phyloP scores from a whole-genome alignment of 208 protist genomes.

The Crithidia expoeki region DNA sequence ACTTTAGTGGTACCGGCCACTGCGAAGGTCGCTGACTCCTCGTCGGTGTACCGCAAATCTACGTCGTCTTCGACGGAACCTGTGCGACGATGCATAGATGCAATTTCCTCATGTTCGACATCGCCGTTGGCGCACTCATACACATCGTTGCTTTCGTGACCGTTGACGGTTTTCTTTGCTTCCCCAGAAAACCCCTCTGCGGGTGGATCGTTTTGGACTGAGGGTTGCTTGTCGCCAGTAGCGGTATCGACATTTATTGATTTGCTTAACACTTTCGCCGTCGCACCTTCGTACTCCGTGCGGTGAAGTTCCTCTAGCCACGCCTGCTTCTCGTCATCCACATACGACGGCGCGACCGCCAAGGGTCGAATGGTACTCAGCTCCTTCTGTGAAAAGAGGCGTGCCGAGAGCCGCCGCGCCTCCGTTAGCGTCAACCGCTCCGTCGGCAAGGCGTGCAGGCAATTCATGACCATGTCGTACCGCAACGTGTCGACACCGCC shows the following conservation, averaged over 20 bases:
- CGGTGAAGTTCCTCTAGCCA: conserved; percentile 42
- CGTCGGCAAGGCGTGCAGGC: conserved; percentile 76
- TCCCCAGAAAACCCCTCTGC: no score
- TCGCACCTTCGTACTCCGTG: conserved; percentile 10
- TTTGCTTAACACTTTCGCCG: background rate
- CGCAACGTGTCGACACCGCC: conserved; percentile 87
- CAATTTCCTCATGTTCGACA: background rate
- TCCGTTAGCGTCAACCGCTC: conserved; percentile 84
- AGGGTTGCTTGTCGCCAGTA: background rate
- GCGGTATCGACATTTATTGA: background rate
- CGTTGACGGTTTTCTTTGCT: no score
- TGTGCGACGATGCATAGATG: background rate
- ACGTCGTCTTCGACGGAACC: background rate
- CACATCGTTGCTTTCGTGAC: no score
- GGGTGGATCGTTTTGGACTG: no score
- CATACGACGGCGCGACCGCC: conserved; percentile 60
- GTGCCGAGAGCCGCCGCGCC: conserved; percentile 71
- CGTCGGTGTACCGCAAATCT: conserved; percentile 16
- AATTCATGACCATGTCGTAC: conserved; percentile 92
- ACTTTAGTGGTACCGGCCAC: background rate
- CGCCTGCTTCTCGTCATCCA: conserved; percentile 59
- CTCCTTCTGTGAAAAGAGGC: conserved; percentile 79
- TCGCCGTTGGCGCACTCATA: background rate
- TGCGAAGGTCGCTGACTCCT: conserved; percentile 9
- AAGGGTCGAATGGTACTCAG: conserved; percentile 74